Percentiles rank a stretch among this genome's conserved stretches.
These are phyloP conservation scores for Plantago coronopus DNA, from an alignment of 305 asterid genomes.

Conservation along the genomic window DNA sequence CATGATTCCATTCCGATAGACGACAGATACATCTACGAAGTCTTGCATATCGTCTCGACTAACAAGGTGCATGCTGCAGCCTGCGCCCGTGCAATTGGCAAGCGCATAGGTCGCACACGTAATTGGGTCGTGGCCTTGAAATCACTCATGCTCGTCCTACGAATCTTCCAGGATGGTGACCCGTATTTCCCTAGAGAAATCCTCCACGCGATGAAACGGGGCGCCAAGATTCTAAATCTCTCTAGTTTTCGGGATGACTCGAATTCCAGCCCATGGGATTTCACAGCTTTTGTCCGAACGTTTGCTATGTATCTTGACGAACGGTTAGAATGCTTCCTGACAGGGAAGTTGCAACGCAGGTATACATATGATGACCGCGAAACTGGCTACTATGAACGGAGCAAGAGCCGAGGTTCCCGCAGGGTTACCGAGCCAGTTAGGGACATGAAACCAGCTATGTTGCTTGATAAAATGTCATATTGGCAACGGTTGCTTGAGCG, in stretches of 20 bases:
- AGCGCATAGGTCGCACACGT: slow-evolving; percentile 71
- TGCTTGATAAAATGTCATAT: slow-evolving; percentile 62
- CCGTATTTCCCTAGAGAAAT: slow-evolving; percentile 90
- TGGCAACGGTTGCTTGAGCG: slow-evolving; percentile 86
- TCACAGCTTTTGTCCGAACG: slow-evolving; percentile 71
- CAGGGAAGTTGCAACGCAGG: slow-evolving; percentile 70
- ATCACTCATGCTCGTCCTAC: slow-evolving; percentile 70
- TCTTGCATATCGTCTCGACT: slow-evolving; percentile 62
- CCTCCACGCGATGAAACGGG: slow-evolving; percentile 85
- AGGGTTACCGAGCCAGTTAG: slow-evolving; percentile 47
- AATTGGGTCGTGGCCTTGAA: slow-evolving; percentile 74
- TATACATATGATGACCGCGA: slow-evolving; percentile 33
- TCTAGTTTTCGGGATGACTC: slow-evolving; percentile 70
- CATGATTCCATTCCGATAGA: slow-evolving; percentile 68
- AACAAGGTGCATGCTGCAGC: slow-evolving; percentile 69
- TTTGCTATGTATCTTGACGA: slow-evolving; percentile 84
- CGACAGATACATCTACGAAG: slow-evolving; percentile 43
- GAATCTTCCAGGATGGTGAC: slow-evolving; percentile 84
- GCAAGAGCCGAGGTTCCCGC: slow-evolving; percentile 29
- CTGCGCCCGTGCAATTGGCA: slow-evolving; percentile 80
- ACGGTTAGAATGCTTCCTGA: slow-evolving; percentile 76
- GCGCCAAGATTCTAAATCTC: slow-evolving; percentile 75
- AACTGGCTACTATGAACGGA: slow-evolving; percentile 24
- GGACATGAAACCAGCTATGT: slow-evolving; percentile 76
- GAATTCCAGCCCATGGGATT: slow-evolving; percentile 79